Percentiles rank a stretch among this genome's conserved stretches.
phyloP scores from a whole-genome alignment of 345 rosid genomes.

The Ceriops zippeliana region DNA sequence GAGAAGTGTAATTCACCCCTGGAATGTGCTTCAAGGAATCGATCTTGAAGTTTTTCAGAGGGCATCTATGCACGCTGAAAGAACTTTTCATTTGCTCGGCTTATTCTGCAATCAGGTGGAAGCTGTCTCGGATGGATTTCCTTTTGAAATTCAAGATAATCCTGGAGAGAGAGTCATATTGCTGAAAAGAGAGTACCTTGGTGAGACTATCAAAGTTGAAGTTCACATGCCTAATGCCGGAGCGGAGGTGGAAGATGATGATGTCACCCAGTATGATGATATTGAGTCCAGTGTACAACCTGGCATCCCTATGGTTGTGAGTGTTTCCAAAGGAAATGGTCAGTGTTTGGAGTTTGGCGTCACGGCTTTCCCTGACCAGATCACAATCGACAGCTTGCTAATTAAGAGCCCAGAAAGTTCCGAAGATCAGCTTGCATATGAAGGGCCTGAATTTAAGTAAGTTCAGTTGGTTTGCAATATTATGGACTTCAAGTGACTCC shows the following conservation, averaged over 20 bases:
- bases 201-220: conserved; percentile 50
- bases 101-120: conserved; percentile 13
- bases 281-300: conserved; percentile 1
- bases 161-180: conserved; percentile 53
- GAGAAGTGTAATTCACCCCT: no score
- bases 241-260: conserved; percentile 24
- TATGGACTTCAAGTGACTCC: not conserved
- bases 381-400: conserved; percentile 52
- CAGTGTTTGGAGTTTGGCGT: conserved; percentile 47
- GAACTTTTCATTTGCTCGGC: not conserved
- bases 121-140: conserved; percentile 43
- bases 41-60: not conserved
- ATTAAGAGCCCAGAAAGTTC: conserved; percentile 30
- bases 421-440: conserved; percentile 51
- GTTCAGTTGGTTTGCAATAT: not conserved
- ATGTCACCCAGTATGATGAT: conserved; percentile 16
- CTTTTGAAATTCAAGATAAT: conserved; percentile 50
- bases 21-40: no score
- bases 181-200: conserved; percentile 37
- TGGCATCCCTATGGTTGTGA: conserved; percentile 50
- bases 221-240: conserved; percentile 36
- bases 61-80: not conserved
- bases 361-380: conserved; percentile 47
- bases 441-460: conserved; percentile 68
- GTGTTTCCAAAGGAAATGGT: conserved; percentile 38